These are phyloP conservation scores for Prillingera fragicola DNA, from an alignment of 1,284 basidiomycete genomes.

Conservation along the genomic window DNA sequence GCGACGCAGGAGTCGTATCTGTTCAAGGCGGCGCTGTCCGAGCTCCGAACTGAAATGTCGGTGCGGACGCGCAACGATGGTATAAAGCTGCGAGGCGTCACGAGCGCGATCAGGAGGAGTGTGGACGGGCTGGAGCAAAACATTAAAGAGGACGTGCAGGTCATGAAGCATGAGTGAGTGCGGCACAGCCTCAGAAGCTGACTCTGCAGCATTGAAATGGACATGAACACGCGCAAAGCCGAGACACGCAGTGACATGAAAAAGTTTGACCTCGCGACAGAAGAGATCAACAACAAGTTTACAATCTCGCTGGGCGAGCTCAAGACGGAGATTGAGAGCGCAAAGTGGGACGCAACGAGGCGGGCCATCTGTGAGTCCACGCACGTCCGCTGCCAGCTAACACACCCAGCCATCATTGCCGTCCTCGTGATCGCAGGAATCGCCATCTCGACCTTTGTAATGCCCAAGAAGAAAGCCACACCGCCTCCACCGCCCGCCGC, in stretches of 20 bases:
- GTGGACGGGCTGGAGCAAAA: conserved; percentile 80
- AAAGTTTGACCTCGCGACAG: conserved; percentile 77
- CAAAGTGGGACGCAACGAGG: conserved; percentile 86
- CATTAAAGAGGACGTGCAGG: conserved; percentile 88
- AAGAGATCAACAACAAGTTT: conserved; percentile 82
- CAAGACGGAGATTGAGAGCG: conserved; percentile 76
- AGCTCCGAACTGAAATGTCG: conserved; percentile 80
- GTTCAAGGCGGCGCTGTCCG: conserved; percentile 86
- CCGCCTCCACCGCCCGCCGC: conserved; percentile 7
- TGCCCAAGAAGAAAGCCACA: conserved; percentile 5
- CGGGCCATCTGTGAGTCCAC: conserved; percentile 67
- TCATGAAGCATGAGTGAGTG: conserved; percentile 56
- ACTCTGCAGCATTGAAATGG: conserved; percentile 72
- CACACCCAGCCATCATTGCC: conserved; percentile 36
- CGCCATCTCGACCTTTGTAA: conserved; percentile 9
- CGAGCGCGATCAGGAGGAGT: conserved; percentile 73
- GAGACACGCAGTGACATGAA: conserved; percentile 87
- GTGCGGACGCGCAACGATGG: conserved; percentile 80
- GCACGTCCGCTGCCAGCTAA: neutral
- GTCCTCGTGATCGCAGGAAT: conserved; percentile 15
- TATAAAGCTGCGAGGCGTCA: conserved; percentile 68
- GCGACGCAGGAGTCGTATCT: conserved; percentile 84
- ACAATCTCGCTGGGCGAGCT: conserved; percentile 79
- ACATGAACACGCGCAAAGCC: conserved; percentile 87
- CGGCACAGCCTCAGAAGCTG: neutral